A percentile compares a stretch with the other conserved stretches of the same genome.
These are phyloP conservation scores for Fremontodendron californicum DNA, from an alignment of 345 rosid genomes.

Conservation along the genomic window DNA sequence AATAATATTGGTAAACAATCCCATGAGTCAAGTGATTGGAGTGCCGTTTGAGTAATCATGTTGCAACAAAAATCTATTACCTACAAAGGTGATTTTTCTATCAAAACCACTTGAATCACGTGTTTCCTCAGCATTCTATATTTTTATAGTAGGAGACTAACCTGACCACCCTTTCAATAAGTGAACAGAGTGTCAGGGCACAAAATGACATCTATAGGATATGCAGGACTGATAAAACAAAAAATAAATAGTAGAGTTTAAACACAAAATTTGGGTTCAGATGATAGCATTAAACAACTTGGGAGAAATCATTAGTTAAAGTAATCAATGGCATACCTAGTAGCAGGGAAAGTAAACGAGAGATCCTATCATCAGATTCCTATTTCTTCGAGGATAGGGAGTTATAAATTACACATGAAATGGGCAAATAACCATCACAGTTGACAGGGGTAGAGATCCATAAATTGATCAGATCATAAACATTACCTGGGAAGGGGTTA, in stretches of 20 bases:
- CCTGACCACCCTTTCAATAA: background rate
- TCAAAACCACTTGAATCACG: background rate
- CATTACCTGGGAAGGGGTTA: slow-evolving; percentile 82
- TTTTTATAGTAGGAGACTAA: background rate
- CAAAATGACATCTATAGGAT: background rate
- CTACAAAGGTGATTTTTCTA: background rate
- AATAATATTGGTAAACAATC: background rate
- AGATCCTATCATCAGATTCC: background rate
- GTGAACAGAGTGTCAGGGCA: background rate
- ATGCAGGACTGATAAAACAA: background rate
- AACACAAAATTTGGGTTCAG: background rate
- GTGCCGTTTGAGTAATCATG: background rate
- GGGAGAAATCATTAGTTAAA: background rate
- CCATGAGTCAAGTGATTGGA: background rate
- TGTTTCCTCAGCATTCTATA: background rate
- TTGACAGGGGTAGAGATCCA: background rate
- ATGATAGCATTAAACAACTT: background rate
- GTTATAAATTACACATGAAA: background rate
- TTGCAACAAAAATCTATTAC: background rate
- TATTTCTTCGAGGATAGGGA: background rate
- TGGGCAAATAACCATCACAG: background rate
- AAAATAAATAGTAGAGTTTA: background rate
- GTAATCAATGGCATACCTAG: background rate
- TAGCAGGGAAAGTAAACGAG: background rate
- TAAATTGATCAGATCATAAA: background rate